phyloP scores from a whole-genome alignment of 2,329 filamentous ascomycete genomes.

The Bisporella sp. region DNA sequence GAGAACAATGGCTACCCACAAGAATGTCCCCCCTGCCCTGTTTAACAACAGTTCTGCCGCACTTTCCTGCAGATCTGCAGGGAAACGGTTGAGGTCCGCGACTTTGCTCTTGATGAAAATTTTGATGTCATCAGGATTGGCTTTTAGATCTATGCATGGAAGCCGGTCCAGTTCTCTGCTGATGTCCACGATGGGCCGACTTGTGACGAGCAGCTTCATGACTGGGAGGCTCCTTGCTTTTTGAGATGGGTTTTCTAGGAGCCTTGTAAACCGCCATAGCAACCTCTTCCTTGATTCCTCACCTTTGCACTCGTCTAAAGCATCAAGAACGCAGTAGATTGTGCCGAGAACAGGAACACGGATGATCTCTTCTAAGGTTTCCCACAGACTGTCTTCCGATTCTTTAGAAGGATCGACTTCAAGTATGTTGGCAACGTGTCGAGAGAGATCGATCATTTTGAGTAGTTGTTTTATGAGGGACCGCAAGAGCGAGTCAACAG shows the following conservation, averaged over 20 bases:
- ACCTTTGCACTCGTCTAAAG: not conserved
- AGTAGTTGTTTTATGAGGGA: not conserved
- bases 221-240: not conserved
- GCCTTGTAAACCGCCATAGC: not conserved
- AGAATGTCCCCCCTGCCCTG: not conserved
- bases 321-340: not conserved
- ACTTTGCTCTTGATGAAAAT: not conserved
- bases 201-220: not conserved
- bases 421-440: not conserved
- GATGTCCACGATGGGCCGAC: not conserved
- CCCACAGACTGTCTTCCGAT: not conserved
- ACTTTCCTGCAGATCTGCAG: not conserved
- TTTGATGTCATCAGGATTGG: not conserved
- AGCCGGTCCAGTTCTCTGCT: not conserved
- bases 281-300: not conserved
- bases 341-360: not conserved
- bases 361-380: not conserved
- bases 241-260: not conserved
- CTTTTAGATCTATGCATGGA: not conserved
- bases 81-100: not conserved
- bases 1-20: not conserved
- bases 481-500: not conserved
- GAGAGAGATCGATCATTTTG: not conserved
- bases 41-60: not conserved
- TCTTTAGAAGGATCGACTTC: not conserved